phyloP scores from a whole-genome alignment of 805 yeast genomes.

The Starmerella bacillaris region DNA sequence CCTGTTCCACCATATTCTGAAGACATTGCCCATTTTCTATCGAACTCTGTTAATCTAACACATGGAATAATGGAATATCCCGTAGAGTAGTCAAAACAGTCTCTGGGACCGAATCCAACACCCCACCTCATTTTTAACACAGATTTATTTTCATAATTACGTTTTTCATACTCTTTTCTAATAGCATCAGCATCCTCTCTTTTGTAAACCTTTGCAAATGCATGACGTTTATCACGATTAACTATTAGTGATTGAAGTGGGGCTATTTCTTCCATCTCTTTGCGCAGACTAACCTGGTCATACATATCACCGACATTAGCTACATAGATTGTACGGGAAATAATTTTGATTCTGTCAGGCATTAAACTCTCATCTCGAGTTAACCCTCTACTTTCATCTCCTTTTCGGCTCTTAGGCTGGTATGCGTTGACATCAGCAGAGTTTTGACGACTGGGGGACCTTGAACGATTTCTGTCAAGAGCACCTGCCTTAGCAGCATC shows the following conservation, averaged over 20 bases:
- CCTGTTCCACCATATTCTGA: slow-evolving; percentile 98
- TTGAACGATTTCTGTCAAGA: slow-evolving; percentile 13
- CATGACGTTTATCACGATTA: slow-evolving; percentile 81
- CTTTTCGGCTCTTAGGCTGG: slow-evolving; percentile 13
- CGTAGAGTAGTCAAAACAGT: slow-evolving; percentile 85
- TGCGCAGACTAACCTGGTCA: slow-evolving; percentile 55
- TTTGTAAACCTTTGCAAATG: slow-evolving; percentile 85
- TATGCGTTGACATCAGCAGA: slow-evolving; percentile 4
- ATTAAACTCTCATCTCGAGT: slow-evolving; percentile 25
- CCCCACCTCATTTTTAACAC: slow-evolving; percentile 90
- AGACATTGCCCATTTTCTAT: slow-evolving; percentile 65
- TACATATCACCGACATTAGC: slow-evolving; percentile 81
- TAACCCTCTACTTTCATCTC: slow-evolving; percentile 14
- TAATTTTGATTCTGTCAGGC: slow-evolving; percentile 61
- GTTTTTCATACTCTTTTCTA: slow-evolving; percentile 41
- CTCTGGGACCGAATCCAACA: slow-evolving; percentile 97
- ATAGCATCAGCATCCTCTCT: slow-evolving; percentile 82
- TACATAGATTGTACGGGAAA: slow-evolving; percentile 76
- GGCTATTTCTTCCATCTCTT: slow-evolving; percentile 64
- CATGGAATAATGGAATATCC: slow-evolving; percentile 82
- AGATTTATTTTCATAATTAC: slow-evolving; percentile 41
- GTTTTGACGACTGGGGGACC: slow-evolving; percentile 11
- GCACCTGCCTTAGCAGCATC: slow-evolving; percentile 4
- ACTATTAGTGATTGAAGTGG: slow-evolving; percentile 81
- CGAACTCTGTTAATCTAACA: slow-evolving; percentile 82